Percentiles rank a stretch among this genome's conserved stretches.
These are phyloP conservation scores for Penicillium arizonense DNA, from an alignment of 495 filamentous ascomycete species.

Conservation along the genomic window DNA sequence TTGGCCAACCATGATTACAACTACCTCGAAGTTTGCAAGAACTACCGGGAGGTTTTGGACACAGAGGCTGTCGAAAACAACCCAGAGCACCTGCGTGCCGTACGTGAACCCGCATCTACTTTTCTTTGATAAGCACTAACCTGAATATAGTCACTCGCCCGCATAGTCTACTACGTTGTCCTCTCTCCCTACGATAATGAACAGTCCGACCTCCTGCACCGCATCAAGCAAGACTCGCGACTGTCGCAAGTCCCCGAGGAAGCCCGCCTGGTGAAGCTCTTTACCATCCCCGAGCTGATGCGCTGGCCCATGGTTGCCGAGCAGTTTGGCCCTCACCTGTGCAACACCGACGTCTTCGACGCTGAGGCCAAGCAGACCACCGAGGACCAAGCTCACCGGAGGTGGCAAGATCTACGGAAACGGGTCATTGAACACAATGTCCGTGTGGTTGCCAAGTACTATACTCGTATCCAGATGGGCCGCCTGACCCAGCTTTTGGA, in stretches of 20 bases:
- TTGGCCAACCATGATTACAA: conserved; percentile 95
- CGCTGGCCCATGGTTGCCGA: conserved; percentile 91
- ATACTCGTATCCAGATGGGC: conserved; percentile 91
- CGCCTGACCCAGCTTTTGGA: conserved; percentile 88
- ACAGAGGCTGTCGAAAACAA: conserved; percentile 92
- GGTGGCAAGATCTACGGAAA: conserved; percentile 94
- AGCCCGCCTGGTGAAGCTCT: conserved; percentile 80
- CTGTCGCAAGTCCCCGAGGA: conserved; percentile 70
- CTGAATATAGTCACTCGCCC: conserved; percentile 68
- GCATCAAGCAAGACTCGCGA: conserved; percentile 68
- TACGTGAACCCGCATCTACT: conserved; percentile 44
- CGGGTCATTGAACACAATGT: conserved; percentile 99
- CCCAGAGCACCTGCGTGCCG: conserved; percentile 75
- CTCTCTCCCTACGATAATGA: conserved; percentile 98
- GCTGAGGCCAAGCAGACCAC: conserved; percentile 52
- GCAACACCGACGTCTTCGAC: conserved; percentile 83
- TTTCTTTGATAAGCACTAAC: neutral
- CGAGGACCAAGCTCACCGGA: conserved; percentile 73
- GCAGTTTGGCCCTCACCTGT: conserved; percentile 85
- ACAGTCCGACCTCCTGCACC: conserved; percentile 94
- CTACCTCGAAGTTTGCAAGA: conserved; percentile 95
- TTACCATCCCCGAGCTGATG: conserved; percentile 96
- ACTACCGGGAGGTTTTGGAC: conserved; percentile 93
- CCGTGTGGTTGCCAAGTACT: conserved; percentile 95
- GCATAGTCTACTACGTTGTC: conserved; percentile 96